These are phyloP conservation scores for Plasmodium inui DNA, from an alignment of 169 alveolate species.

Conservation along the genomic window DNA sequence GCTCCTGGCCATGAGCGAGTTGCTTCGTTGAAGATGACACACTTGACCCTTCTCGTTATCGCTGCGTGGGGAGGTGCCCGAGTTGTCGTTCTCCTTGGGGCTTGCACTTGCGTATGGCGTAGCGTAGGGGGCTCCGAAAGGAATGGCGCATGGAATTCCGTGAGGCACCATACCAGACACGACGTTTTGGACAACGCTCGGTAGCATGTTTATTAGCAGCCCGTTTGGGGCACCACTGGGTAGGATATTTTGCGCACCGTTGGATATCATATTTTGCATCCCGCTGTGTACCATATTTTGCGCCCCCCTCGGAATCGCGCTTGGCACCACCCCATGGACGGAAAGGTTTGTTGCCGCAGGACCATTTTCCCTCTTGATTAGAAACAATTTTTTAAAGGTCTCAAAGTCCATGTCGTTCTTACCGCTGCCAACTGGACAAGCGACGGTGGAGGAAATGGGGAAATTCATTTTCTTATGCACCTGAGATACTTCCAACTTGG, in stretches of 20 bases:
- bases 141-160: neutral
- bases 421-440: constrained; percentile 17
- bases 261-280: neutral
- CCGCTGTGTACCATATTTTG: neutral
- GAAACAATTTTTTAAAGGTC: constrained; percentile 12
- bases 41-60: neutral
- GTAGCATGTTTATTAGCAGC: neutral
- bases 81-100: neutral
- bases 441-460: constrained; percentile 70
- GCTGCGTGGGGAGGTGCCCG: neutral
- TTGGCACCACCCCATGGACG: neutral
- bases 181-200: neutral
- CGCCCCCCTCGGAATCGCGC: neutral
- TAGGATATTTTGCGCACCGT: neutral
- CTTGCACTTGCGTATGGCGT: neutral
- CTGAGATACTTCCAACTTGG: constrained; percentile 50
- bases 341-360: neutral
- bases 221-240: neutral
- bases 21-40: neutral
- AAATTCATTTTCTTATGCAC: constrained; percentile 60
- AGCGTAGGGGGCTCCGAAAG: neutral
- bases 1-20: neutral
- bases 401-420: constrained; percentile 40
- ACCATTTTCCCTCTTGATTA: constrained; percentile 18
- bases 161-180: neutral